Conservation (phyloP, 108 stramenopile genomes). For the Epithemia pelagica region DNA sequence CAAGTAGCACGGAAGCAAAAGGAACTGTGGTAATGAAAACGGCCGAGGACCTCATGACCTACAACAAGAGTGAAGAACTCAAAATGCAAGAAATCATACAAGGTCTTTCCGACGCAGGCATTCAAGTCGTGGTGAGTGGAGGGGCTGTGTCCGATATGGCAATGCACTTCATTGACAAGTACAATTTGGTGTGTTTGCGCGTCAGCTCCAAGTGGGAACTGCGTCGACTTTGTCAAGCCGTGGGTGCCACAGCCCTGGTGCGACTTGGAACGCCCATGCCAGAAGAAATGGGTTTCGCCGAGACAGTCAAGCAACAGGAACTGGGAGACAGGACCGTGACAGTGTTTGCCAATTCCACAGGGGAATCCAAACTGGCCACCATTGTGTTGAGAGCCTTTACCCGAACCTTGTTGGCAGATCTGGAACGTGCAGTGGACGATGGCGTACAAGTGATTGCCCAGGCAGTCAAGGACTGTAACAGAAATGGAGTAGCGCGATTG, state of each 20-base stretch:
- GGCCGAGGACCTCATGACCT: slow-evolving; percentile 94
- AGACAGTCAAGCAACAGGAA: slow-evolving; percentile 69
- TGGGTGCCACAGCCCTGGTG: slow-evolving; percentile 92
- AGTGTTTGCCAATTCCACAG: slow-evolving; percentile 77
- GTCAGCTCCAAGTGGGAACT: slow-evolving; percentile 96
- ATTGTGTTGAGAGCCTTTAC: slow-evolving; percentile 94
- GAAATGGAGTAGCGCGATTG: slow-evolving; percentile 41
- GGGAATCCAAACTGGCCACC: slow-evolving; percentile 76
- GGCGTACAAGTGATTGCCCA: slow-evolving; percentile 86
- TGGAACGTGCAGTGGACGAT: slow-evolving; percentile 97
- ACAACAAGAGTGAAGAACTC: slow-evolving; percentile 96
- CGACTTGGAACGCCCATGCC: slow-evolving; percentile 92
- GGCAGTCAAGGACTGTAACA: slow-evolving; percentile 65
- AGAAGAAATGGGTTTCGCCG: slow-evolving; percentile 92
- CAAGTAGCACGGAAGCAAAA: slow-evolving; percentile 94
- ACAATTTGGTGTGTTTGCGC: slow-evolving; percentile 87
- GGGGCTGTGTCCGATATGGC: slow-evolving; percentile 94
- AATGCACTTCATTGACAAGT: slow-evolving; percentile 94
- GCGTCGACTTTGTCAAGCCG: slow-evolving; percentile 90
- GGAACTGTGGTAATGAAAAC: slow-evolving; percentile 98
- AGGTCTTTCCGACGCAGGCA: slow-evolving; percentile 88
- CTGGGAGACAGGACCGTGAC: slow-evolving; percentile 90
- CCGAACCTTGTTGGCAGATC: slow-evolving; percentile 85
- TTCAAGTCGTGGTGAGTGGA: slow-evolving; percentile 85
- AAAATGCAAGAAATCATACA: slow-evolving; percentile 97